Percentiles rank a stretch among this genome's conserved stretches.
Conservation (phyloP, 768 basidiomycete genomes). For the Auricularia sp. region DNA sequence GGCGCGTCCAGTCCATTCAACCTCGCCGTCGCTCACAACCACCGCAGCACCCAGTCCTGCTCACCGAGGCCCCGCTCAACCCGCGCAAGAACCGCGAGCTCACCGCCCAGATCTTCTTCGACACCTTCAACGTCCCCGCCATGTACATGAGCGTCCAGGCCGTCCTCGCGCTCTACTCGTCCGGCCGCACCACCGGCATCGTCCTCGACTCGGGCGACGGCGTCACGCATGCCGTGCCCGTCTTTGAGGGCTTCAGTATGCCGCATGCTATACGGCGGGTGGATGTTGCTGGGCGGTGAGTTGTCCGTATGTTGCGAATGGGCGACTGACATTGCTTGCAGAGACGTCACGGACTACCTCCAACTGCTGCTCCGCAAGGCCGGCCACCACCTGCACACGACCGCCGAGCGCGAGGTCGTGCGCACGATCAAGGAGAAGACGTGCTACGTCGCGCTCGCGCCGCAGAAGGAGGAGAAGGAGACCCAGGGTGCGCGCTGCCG, state of each 20-base stretch:
- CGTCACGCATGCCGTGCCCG: conserved; percentile 96
- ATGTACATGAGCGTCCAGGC: conserved; percentile 96
- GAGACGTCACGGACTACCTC: conserved; percentile 86
- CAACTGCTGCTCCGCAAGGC: conserved; percentile 89
- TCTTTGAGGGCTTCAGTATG: conserved; percentile 99
- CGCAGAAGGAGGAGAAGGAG: conserved; percentile 94
- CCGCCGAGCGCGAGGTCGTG: conserved; percentile 94
- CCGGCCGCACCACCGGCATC: conserved; percentile 97
- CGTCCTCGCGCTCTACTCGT: conserved; percentile 95
- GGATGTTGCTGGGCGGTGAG: conserved; percentile 89
- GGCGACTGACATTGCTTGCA: no score
- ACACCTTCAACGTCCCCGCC: conserved; percentile 98
- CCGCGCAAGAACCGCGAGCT: conserved; percentile 93
- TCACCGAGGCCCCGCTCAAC: conserved; percentile 96
- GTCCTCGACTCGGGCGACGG: conserved; percentile 98
- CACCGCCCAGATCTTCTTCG: conserved; percentile 98
- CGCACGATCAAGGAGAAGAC: conserved; percentile 97
- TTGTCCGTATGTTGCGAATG: no score
- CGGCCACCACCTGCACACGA: conserved; percentile 91
- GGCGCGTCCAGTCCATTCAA: conserved; percentile 41
- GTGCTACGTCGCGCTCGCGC: conserved; percentile 90
- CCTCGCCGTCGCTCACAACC: no score
- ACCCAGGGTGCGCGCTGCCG: conserved; percentile 19
- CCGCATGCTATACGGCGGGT: conserved; percentile 94
- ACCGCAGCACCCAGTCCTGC: conserved; percentile 92